A percentile compares a stretch with the other conserved stretches of the same genome.
These are phyloP conservation scores for Withania somnifera DNA, from an alignment of 305 asterid species.

Conservation along the genomic window DNA sequence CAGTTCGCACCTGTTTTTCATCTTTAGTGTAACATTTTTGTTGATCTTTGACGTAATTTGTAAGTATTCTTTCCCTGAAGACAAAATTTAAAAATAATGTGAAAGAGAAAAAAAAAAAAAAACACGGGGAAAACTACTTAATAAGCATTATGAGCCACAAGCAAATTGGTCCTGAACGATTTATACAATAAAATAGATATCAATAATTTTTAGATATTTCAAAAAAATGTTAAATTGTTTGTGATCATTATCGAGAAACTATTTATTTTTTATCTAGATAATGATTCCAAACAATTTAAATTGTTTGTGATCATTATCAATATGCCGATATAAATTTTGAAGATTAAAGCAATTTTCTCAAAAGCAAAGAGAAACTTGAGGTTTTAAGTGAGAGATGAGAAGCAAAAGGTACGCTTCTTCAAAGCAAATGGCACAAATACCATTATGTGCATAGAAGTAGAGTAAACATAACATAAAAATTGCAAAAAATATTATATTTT, in stretches of 20 bases:
- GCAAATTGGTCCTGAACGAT: too few species aligned
- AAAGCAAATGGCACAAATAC: not conserved
- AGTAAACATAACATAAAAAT: not conserved
- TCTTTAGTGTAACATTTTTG: too few species aligned
- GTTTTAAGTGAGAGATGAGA: not conserved
- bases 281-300: not conserved
- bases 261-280: not conserved
- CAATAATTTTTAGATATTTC: not conserved
- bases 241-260: not conserved
- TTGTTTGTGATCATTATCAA: too few species aligned
- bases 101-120: too few species aligned
- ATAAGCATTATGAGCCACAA: too few species aligned
- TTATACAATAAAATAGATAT: not conserved
- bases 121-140: too few species aligned
- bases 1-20: too few species aligned
- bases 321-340: not conserved
- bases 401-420: not conserved
- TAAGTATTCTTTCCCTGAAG: too few species aligned
- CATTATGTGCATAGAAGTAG: not conserved
- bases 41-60: too few species aligned
- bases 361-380: not conserved
- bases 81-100: too few species aligned
- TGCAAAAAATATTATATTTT: not conserved
- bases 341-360: not conserved
- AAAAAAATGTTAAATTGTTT: too few species aligned